Percentiles rank a stretch among this genome's conserved stretches.
These are phyloP conservation scores for Corchorus capsularis DNA, from an alignment of 345 rosid genomes.

Conservation along the genomic window DNA sequence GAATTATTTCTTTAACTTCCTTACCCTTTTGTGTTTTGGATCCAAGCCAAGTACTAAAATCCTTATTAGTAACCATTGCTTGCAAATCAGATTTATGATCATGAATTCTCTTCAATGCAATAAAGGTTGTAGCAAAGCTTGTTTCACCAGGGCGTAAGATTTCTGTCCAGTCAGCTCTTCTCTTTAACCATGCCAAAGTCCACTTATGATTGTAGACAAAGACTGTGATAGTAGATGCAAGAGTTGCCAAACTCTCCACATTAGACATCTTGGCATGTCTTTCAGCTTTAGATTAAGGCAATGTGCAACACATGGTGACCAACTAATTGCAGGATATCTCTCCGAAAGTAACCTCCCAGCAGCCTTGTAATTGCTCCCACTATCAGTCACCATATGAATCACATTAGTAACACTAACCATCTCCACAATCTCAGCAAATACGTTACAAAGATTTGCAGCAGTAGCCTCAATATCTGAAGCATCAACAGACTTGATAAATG, in stretches of 20 bases:
- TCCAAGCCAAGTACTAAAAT: not conserved
- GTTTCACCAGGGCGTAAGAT: not conserved
- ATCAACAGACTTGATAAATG: conserved; percentile 31
- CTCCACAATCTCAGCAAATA: conserved; percentile 29
- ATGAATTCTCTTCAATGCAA: not conserved
- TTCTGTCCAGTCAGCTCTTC: not conserved
- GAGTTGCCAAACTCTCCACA: conserved; percentile 21
- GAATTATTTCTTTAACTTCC: not conserved
- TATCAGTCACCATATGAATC: conserved; percentile 30
- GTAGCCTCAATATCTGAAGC: conserved; percentile 23
- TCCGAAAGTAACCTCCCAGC: conserved; percentile 16
- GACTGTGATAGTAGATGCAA: conserved; percentile 22
- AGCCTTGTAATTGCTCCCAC: conserved; percentile 22
- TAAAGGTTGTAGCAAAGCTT: not conserved
- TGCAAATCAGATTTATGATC: not conserved
- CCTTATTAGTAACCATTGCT: not conserved
- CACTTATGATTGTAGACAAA: conserved; percentile 27
- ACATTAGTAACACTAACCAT: conserved; percentile 27
- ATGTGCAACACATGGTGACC: conserved; percentile 36
- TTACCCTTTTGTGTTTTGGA: not conserved
- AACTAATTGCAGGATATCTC: conserved; percentile 23
- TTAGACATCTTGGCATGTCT: conserved; percentile 25
- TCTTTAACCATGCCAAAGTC: not conserved
- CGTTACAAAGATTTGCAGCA: not conserved
- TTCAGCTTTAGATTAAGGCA: conserved; percentile 24